Conservation (phyloP, 371 early-diverging fungal species). For the Coemansia sp. region DNA sequence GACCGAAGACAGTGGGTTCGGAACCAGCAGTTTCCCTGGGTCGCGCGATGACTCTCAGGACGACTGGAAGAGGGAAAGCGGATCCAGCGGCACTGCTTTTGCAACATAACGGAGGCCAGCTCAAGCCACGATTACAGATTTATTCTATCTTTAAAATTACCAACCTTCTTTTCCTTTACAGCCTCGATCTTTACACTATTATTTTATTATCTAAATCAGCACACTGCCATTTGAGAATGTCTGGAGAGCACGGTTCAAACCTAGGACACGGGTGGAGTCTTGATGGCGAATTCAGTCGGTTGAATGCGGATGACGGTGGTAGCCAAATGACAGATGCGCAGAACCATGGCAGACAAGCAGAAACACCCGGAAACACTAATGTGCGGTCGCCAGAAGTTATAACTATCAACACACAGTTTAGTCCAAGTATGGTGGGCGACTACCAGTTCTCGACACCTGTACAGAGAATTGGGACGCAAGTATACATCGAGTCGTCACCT, state of each 20-base stretch:
- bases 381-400: conserved; percentile 11
- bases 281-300: not conserved
- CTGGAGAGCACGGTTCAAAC: not conserved
- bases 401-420: conserved; percentile 19
- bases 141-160: not conserved
- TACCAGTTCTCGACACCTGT: not conserved
- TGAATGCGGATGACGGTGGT: not conserved
- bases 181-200: too few relatives aligned
- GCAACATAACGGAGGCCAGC: not conserved
- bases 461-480: not conserved
- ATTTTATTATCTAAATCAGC: not conserved
- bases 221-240: not conserved
- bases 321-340: not conserved
- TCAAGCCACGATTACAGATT: not conserved
- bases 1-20: not conserved
- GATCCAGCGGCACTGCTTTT: not conserved
- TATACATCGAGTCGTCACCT: not conserved
- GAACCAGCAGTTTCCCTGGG: conserved; percentile 25
- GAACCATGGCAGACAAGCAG: not conserved
- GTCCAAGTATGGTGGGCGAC: not conserved
- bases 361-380: not conserved
- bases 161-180: not conserved
- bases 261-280: not conserved
- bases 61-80: not conserved
- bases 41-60: conserved; percentile 41